Base-by-base conservation (phyloP, 306 rosid genomes). In the Luffa aegyptiaca region DNA sequence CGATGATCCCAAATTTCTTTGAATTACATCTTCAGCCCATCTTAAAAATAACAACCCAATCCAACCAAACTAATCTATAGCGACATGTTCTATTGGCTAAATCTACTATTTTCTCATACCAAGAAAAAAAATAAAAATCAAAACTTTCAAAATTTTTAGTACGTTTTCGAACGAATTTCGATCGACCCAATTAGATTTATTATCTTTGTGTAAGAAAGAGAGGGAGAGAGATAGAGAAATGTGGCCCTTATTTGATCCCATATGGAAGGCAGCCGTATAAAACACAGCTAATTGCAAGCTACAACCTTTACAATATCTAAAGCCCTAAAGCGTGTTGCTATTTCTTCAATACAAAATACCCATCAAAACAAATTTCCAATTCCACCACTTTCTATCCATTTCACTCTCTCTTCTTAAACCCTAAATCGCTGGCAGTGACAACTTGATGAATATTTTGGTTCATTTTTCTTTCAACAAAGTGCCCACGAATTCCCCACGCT, bases 401-500 rank as follows among this genome's bases (percentile, higher is more conserved):
- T 8, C 31, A 56, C 62, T 56, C 26, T 56, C 62, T 17, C 49
- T 36, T 26, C 33, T 36, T 7, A 39, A 68, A 68, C 52, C 75
- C 75, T 68, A 68, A 68, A 39, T 68, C 16, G 5, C 33, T 68
- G 48, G 8, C 75, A 26, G 31, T 26, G 31, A 26, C 75, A 68
- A 41, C 52, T 18, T 18, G 35, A 48, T 48, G 42, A 39, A 0
- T 3, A 1, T 0, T 42, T 42, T 42, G 46, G 46, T 48, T 48
- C 14, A 10, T 10, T 10, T 8, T 62, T 61, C 12, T 33, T 68
- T 42, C 46, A 41, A 42, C 36, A 69, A 69, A 69, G 52, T 83
- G 77, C 35, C 45, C 79, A 55, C 79, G 79, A 75, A 51, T 75
- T 75, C 17, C 48, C 79, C 79, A 49, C 79, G 79, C 79, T 36